Evolutionary conservation across 2,329 filamentous ascomycete genomes (phyloP), one percentile per base, ranked within the genome.

Genomic region (Ceratocystis destructans): DNA sequence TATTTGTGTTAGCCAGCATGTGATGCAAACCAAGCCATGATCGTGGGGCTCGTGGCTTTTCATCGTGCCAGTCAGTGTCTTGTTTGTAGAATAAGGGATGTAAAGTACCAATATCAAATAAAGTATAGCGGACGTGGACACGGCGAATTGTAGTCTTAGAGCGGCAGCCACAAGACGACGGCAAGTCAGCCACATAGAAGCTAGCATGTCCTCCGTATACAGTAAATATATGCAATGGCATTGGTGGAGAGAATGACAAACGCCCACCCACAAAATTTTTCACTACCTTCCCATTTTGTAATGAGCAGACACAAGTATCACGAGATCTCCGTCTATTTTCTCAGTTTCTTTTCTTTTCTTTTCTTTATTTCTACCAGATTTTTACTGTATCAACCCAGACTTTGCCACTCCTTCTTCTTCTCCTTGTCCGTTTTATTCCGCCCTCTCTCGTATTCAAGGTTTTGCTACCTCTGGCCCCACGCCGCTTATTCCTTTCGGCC

Each of bases 391-490:
- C 45, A n/a, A 48, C 46, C 22, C 0, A 28, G 25, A 15, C 3
- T 25, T 53, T 53, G 20, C 22, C 20, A 12, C 22, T n/a, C 37
- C 5, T 53, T 33, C n/a, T 20, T 53, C 25, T 22, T 17, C 17
- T 57, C 15, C 31, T 2, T 64, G 41, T 62, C 55, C 31, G 25
- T 66, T 33, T 41, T 45, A 20, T 46, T 45, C 33, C 55, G 55
- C 28, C 55, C 55, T 41, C 37, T 37, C 33, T 59, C 55, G 55
- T 59, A 59, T 59, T 59, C 55, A 6, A 59, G 61, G 37, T 12
- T 62, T 61, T 41, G 28, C 37, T n/a, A 31, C n/a, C 37, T 44
- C n/a, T 44, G 25, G 31, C 37, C 57, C 25, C 57, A 61, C 57
- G 57, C 57, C 48, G 8, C 48, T 28, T 53, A 17, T 53, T 53